Conservation (phyloP, 1,284 basidiomycete species). For the Cerioporus squamosus region DNA sequence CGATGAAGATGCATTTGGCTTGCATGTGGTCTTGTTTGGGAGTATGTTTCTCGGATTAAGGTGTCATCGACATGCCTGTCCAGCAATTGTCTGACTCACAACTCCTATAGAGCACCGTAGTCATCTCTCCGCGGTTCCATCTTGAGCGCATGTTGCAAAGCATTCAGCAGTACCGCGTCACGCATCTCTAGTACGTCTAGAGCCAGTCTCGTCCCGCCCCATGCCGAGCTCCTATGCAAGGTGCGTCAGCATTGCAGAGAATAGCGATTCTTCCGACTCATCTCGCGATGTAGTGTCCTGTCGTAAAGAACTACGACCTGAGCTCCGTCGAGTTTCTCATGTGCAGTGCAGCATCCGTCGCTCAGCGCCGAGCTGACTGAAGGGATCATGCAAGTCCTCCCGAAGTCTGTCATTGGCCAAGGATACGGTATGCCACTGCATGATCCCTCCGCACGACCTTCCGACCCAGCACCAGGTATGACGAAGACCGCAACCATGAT, state of each 20-base stretch:
- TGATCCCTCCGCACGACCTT: too few relatives aligned
- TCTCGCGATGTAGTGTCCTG: neutral
- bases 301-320: too few relatives aligned
- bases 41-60: constrained; percentile 53
- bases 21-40: constrained; percentile 61
- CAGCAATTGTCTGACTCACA: too few relatives aligned
- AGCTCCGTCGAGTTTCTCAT: neutral
- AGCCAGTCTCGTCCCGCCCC: constrained; percentile 69
- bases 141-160: constrained; percentile 65
- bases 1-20: constrained; percentile 64
- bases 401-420: constrained; percentile 61
- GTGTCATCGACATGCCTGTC: too few relatives aligned
- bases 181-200: constrained; percentile 55
- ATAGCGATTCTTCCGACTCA: neutral
- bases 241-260: constrained; percentile 36
- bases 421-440: constrained; percentile 60
- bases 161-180: constrained; percentile 65
- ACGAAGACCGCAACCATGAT: constrained; percentile 55
- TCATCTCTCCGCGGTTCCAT: constrained; percentile 71
- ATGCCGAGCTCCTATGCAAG: constrained; percentile 56
- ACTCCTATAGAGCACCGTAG: constrained; percentile 45
- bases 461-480: constrained; percentile 41
- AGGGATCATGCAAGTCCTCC: constrained; percentile 58
- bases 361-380: constrained; percentile 42
- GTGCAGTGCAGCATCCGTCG: too few relatives aligned